Base-by-base conservation (phyloP, 495 filamentous ascomycete genomes). In the Daldinia loculata region DNA sequence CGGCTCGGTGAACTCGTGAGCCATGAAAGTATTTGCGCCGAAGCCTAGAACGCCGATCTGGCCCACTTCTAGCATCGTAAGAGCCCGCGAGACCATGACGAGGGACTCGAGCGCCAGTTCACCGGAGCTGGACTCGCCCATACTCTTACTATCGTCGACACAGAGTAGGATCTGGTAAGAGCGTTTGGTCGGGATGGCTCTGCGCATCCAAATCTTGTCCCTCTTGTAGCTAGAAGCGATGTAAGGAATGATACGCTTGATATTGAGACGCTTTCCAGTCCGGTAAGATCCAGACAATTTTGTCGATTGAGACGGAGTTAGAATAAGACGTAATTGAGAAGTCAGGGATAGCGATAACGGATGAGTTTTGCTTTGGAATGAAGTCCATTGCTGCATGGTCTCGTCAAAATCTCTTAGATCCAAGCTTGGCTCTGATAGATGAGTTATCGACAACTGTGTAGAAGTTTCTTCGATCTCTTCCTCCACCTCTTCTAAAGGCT, bases 191-290 rank as follows among this genome's bases (percentile, higher is more conserved):
- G 96, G 96, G 57, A 95, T 90, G 12, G 89, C 90, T 56, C 96
- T 89, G 9, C 96, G 89, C 92, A 98, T 96, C 96, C 96, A 99
- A 80, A 99, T 99, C 83, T 98, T 98, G 86, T 99, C 96, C 66
- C 95, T 92, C 86, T 97, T 98, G 86, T 97, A 99, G 68, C 90
- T 88, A 3, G 92, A 96, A 4, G 96, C 96, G 70, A 99, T 98
- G 82, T 98, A 99, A 0, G 96, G 95, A 71, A 99, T 98, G 80
- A 99, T 99, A 53, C 94, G 92, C 78, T 97, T 97, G 82, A 99
- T 96, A 80, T 98, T 98, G 71, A 99, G 92, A 1, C 96, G 92
- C 77, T 99, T 98, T 58, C 96, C 96, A 0, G 96, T 98, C 74
- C 95, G 92, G 86, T 95, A 98, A 77, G 97, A 93, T 66, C 96